Conservation (phyloP, 495 filamentous ascomycete species). For the Acidomyces sp. region DNA sequence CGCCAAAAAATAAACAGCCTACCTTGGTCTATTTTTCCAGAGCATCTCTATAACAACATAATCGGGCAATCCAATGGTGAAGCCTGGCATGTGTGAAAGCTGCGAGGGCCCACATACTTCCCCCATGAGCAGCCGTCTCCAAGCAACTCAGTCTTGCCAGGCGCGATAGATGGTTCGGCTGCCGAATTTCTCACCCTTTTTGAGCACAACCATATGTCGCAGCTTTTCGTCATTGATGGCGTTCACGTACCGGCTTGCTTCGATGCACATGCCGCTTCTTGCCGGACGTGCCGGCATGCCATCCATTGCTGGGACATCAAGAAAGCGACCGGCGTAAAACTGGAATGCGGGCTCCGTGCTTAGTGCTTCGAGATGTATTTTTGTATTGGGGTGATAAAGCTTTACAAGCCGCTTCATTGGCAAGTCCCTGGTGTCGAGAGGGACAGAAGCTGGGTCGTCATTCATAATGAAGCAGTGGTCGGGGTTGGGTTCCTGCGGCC, state of each 20-base stretch:
- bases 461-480: slow-evolving; percentile 84
- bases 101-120: too few relatives aligned
- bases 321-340: slow-evolving; percentile 81
- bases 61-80: too few relatives aligned
- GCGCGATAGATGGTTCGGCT: slow-evolving; percentile 64
- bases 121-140: neutral
- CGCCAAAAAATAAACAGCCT: too few relatives aligned
- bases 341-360: slow-evolving; percentile 94
- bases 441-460: slow-evolving; percentile 44
- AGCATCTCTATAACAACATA: too few relatives aligned
- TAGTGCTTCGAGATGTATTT: slow-evolving; percentile 66
- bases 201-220: slow-evolving; percentile 61
- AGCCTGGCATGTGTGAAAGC: too few relatives aligned
- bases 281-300: slow-evolving; percentile 48
- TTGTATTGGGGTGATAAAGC: slow-evolving; percentile 55
- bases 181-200: slow-evolving; percentile 69
- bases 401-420: slow-evolving; percentile 51
- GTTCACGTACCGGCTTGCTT: slow-evolving; percentile 83
- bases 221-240: slow-evolving; percentile 68
- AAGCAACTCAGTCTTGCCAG: slow-evolving; percentile 40
- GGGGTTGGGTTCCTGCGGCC: slow-evolving; percentile 53
- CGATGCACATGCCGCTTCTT: slow-evolving; percentile 73
- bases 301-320: slow-evolving; percentile 59
- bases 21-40: too few relatives aligned
- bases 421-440: slow-evolving; percentile 60